Conservation (phyloP, 768 basidiomycete species). For the Tremella mesenterica region DNA sequence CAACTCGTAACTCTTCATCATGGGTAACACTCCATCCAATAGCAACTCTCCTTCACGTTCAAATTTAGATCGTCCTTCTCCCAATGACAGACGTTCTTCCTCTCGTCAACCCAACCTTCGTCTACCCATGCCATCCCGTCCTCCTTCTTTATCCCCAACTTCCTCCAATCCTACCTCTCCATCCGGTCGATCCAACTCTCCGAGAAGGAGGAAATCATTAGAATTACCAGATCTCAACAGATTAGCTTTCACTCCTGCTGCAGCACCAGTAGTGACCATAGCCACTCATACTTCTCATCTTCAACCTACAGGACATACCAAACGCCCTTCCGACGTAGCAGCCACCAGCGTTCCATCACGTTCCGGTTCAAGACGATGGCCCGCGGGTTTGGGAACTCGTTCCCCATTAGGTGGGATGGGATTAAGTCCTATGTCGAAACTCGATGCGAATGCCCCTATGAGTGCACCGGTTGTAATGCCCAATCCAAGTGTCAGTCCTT, state of each 20-base stretch:
- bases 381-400: constrained; percentile 25
- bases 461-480: constrained; percentile 8
- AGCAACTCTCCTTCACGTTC: constrained; percentile 6
- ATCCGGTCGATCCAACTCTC: constrained; percentile 24
- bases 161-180: constrained; percentile 36
- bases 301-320: constrained; percentile 4
- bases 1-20: no score
- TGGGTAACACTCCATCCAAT: constrained; percentile 18
- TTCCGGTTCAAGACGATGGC: constrained; percentile 17
- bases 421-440: constrained; percentile 24
- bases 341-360: constrained; percentile 1
- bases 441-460: constrained; percentile 12
- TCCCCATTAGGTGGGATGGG: constrained; percentile 19
- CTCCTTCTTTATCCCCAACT: constrained; percentile 30
- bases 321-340: background rate
- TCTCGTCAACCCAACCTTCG: constrained; percentile 24
- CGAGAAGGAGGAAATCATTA: constrained; percentile 41
- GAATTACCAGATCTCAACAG: constrained; percentile 44
- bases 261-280: constrained; percentile 25
- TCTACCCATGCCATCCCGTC: constrained; percentile 32
- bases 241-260: constrained; percentile 38
- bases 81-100: constrained; percentile 1
- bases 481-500: constrained; percentile 3
- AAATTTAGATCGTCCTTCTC: background rate
- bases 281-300: constrained; percentile 25